Evolutionary conservation across 768 basidiomycete species (phyloP).

Genomic region (Tricholoma flavovirens): DNA sequence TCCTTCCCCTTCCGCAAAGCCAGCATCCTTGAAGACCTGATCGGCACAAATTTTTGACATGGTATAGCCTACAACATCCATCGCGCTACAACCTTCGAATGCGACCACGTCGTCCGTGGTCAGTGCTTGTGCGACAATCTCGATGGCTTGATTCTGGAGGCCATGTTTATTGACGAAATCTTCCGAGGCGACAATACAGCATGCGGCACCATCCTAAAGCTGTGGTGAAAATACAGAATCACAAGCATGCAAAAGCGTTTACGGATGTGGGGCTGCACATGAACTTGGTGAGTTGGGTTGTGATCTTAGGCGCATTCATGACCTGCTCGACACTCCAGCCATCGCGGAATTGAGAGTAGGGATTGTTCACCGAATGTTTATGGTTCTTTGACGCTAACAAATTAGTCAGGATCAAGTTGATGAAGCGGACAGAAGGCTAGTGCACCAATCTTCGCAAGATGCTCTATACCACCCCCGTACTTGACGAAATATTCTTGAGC

Average conservation of each 20-base stretch:
- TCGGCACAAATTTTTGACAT: slow-evolving; percentile 71
- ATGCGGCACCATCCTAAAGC: slow-evolving; percentile 64
- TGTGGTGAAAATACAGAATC: not conserved
- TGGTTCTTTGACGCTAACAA: slow-evolving; percentile 75
- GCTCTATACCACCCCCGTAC: slow-evolving; percentile 60
- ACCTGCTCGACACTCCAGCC: slow-evolving; percentile 74
- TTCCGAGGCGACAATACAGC: slow-evolving; percentile 74
- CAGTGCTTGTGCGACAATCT: slow-evolving; percentile 63
- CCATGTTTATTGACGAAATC: slow-evolving; percentile 65
- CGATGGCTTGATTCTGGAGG: slow-evolving; percentile 84
- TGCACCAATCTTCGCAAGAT: slow-evolving; percentile 74
- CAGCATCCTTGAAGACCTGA: slow-evolving; percentile 65
- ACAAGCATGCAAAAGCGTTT: slow-evolving; percentile 11
- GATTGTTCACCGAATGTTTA: slow-evolving; percentile 74
- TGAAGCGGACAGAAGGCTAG: not conserved
- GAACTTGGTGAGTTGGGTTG: slow-evolving; percentile 68
- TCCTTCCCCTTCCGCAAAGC: slow-evolving; percentile 56
- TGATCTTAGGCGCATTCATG: slow-evolving; percentile 60
- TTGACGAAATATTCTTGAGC: slow-evolving; percentile 73
- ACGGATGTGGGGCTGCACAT: slow-evolving; percentile 88
- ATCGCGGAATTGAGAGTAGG: slow-evolving; percentile 80
- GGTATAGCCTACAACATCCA: slow-evolving; percentile 76
- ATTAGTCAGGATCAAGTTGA: not conserved
- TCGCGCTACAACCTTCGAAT: slow-evolving; percentile 63
- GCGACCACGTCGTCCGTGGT: slow-evolving; percentile 61